Conservation (phyloP, 805 yeast species). For the Komagataella populi region DNA sequence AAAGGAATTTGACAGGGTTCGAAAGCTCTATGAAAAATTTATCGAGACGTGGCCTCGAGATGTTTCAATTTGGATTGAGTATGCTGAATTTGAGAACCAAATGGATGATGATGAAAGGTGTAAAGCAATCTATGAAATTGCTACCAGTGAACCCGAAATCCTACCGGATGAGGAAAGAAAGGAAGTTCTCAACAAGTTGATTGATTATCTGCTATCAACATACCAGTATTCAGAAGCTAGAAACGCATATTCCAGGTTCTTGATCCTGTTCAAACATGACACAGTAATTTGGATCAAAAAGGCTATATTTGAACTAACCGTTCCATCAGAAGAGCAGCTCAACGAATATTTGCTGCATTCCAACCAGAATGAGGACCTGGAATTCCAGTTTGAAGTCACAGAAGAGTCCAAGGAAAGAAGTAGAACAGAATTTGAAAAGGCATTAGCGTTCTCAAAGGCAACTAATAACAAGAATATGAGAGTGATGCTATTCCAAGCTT, state of each 20-base stretch:
- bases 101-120: constrained; percentile 61
- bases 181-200: constrained; percentile 16
- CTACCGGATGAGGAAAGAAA: constrained; percentile 3
- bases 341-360: constrained; percentile 15
- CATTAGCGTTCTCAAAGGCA: constrained; percentile 19
- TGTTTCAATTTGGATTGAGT: constrained; percentile 41
- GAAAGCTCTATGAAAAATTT: constrained; percentile 58
- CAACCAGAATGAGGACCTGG: constrained; percentile 21
- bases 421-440: constrained; percentile 1
- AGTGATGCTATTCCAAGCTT: constrained; percentile 40
- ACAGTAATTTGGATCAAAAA: constrained; percentile 44
- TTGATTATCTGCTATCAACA: constrained; percentile 50
- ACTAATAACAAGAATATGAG: constrained; percentile 26
- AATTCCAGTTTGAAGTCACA: constrained; percentile 35
- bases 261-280: constrained; percentile 17
- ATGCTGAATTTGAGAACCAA: constrained; percentile 52
- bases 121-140: constrained; percentile 46
- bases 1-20: constrained; percentile 70
- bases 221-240: constrained; percentile 46
- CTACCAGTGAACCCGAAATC: constrained; percentile 4
- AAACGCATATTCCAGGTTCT: constrained; percentile 25
- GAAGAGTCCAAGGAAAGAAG: constrained; percentile 22
- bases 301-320: constrained; percentile 60
- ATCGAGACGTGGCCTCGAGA: constrained; percentile 32
- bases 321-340: constrained; percentile 45